Evolutionary conservation across 441 rosid species (phyloP), one percentile per base, ranked within the genome.

Genomic region (Pelargonium citronellum): DNA sequence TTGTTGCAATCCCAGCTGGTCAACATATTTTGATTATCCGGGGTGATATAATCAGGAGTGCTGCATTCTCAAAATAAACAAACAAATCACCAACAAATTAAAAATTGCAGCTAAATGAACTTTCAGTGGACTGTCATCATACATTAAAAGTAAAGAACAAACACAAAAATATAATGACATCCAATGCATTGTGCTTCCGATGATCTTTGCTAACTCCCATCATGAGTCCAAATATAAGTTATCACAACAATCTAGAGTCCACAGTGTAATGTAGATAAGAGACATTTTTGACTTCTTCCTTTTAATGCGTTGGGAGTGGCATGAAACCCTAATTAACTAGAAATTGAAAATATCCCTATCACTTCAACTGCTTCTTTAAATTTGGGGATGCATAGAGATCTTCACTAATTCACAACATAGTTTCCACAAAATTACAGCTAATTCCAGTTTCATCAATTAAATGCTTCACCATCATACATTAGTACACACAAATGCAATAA

Each of bases 11-110:
- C 91, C 27, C 89, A 77, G 62, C 85, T 73, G 71, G 34, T 78
- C 70, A 79, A 30, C 74, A 85, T 49, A 67, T 82, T 82, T 75
- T 87, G 98, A 82, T 93, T 87, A 70, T 87, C 95, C 4, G 98
- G 97, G 0, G 97, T 91, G 68, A 91, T 86, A 70, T 93, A 93
- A 73, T 91, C 98, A 5, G 97, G 98, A 72, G 98, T 91, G 76
- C 97, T 93, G 87, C 77, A 79, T 73, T 34, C 67, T 70, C 67
- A 69, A 62, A 49, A 70, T 43, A 47, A 17, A 62, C 19, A 3
- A 66, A 70, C 41, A 61, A 6, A 17, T n/a, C 60, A 53, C 7
- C 60, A 53, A 53, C 5, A 53, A n/a, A 37, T 37, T 37, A 37
- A 37, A 37, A 37, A 5, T 5, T 37, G 41, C 8, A 37, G 41